phyloP scores from a whole-genome alignment of 139 green algal genomes.

The Micractinium conductrix region DNA sequence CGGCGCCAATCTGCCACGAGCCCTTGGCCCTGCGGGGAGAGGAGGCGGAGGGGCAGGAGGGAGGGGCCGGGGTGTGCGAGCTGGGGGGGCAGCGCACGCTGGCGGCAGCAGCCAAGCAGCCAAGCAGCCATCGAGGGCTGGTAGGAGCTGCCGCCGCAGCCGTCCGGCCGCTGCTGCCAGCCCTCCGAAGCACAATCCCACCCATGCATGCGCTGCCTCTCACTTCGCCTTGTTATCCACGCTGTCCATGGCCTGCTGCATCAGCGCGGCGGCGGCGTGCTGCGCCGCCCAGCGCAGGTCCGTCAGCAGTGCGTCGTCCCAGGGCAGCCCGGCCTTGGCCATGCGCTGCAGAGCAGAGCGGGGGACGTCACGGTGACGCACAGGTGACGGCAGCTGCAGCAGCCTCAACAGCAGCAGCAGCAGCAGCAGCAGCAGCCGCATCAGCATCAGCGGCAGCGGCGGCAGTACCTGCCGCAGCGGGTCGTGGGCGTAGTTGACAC shows the following conservation, averaged over 20 bases:
- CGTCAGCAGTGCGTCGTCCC: conserved; percentile 45
- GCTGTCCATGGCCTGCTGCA: conserved; percentile 39
- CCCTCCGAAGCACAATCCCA: neutral
- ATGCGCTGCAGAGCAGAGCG: no score
- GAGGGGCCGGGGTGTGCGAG: neutral
- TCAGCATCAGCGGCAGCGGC: no score
- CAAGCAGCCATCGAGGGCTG: neutral
- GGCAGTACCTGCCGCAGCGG: conserved; percentile 9
- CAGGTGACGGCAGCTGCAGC: no score
- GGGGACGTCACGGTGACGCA: no score
- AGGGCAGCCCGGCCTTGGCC: conserved; percentile 46
- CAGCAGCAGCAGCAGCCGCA: no score
- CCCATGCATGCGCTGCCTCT: neutral
- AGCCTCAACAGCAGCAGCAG: no score
- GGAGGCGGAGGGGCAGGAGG: neutral
- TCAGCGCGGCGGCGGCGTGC: conserved; percentile 44
- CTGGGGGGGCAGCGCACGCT: neutral
- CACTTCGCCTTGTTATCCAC: neutral
- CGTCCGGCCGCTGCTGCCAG: neutral
- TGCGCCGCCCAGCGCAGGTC: conserved; percentile 45
- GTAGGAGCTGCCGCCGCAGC: neutral
- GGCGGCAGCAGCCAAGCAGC: neutral
- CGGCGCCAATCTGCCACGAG: conserved; percentile 39
- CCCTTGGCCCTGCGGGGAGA: conserved; percentile 41
- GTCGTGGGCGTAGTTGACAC: conserved; percentile 35